Conservation (phyloP, 2,329 filamentous ascomycete species). For the Diplocarpon mali region DNA sequence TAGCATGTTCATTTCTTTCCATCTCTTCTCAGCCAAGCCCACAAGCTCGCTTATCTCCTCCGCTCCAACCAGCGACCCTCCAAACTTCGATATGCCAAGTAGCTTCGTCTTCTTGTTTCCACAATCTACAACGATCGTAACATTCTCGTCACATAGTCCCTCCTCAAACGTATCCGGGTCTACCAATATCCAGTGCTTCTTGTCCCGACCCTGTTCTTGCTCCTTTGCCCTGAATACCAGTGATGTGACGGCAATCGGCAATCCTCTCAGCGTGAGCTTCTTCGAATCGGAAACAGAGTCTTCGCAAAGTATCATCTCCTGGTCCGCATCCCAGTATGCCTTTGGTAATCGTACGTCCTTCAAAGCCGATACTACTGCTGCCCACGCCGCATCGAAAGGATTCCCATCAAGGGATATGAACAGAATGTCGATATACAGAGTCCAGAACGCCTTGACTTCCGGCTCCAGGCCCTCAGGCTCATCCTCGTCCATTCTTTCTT, state of each 20-base stretch:
- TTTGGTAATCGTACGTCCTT: conserved; percentile 64
- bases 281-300: conserved; percentile 41
- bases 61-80: conserved; percentile 59
- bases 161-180: conserved; percentile 92
- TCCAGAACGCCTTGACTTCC: conserved; percentile 79
- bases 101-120: conserved; percentile 40
- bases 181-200: conserved; percentile 63
- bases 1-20: conserved; percentile 36
- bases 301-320: conserved; percentile 68
- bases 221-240: conserved; percentile 59
- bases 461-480: conserved; percentile 26
- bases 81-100: conserved; percentile 69
- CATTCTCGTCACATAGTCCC: conserved; percentile 66
- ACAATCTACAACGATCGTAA: conserved; percentile 72
- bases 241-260: conserved; percentile 70
- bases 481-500: conserved; percentile 33
- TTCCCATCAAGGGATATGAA: conserved; percentile 91
- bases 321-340: conserved; percentile 75
- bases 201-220: conserved; percentile 34
- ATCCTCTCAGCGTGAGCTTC: conserved; percentile 47
- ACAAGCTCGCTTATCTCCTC: conserved; percentile 51
- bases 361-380: conserved; percentile 70
- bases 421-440: conserved; percentile 88
- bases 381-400: conserved; percentile 84
- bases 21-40: conserved; percentile 49